phyloP scores from a whole-genome alignment of 306 rosid genomes.

The Neltuma alba region DNA sequence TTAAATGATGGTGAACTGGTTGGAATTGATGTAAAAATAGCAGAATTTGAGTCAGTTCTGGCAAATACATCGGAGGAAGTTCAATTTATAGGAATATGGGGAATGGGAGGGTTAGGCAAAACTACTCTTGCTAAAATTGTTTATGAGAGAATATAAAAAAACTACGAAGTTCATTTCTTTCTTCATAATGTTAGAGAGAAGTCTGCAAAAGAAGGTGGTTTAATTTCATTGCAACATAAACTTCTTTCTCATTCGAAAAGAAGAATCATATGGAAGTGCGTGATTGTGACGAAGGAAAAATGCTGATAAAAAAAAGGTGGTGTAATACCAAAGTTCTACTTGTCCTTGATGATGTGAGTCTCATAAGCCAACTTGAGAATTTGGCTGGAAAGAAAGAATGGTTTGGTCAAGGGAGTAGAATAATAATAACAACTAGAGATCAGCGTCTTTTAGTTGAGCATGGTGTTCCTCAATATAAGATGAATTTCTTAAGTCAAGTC shows the following conservation, averaged over 20 bases:
- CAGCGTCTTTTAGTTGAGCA: background rate
- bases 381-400: background rate
- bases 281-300: background rate
- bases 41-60: background rate
- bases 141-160: background rate
- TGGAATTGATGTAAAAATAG: background rate
- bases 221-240: background rate
- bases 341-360: slow-evolving; percentile 6
- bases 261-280: background rate
- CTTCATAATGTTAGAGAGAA: background rate
- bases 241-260: background rate
- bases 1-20: no score
- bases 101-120: background rate
- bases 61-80: no score
- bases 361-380: background rate
- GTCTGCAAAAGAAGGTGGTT: background rate
- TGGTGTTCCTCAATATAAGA: background rate
- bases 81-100: background rate
- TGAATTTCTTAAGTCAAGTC: background rate
- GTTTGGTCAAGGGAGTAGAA: background rate
- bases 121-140: slow-evolving; percentile 1
- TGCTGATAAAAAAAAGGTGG: background rate
- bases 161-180: background rate
- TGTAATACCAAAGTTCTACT: background rate
- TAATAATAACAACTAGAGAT: background rate